Base-by-base conservation (phyloP, 2,329 filamentous ascomycete species). In the Incumbomyces lentus region DNA sequence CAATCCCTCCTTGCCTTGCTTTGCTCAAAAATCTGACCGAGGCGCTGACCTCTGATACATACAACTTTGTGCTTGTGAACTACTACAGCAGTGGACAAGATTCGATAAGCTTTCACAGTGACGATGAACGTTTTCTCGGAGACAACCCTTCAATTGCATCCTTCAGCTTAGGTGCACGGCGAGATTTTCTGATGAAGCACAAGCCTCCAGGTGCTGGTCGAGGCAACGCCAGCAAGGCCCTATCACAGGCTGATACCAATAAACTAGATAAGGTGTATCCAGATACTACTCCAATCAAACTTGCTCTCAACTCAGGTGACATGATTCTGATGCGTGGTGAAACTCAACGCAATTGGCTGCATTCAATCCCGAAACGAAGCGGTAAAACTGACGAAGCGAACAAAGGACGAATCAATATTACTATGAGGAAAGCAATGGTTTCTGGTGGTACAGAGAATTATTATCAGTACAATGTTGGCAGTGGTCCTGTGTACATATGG, bases 51-150 rank as follows among this genome's bases (percentile, higher is more conserved):
- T 73, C 72, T n/a, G 76, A 76, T 57, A 72, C 59, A 1, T 90
- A 83, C 65, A 90, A 90, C 60, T 86, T 89, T 60, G 84, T 81
- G 49, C 72, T 90, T 1, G 82, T 90, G 3, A 90, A 90, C 59
- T 90, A 90, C 66, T 90, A 90, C 59, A 81, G 81, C n/a, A 76
- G 75, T 2, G 84, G 85, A 0, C 68, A 77, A 5, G 84, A 90
- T 61, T 86, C 81, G 54, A 90, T 90, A 40, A 76, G 80, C 10
- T 90, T 83, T 58, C 84, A 90, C 62, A 84, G 80, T 40, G 86
- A 90, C 55, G 84, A 90, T 58, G 86, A 90, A 67, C 71, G 76
- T 5, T 92, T 90, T 55, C 72, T 90, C 0, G 85, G 84, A 0
- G 53, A 65, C 0, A 66, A 81, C 14, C 84, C 85, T 0, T 75